phyloP scores from a whole-genome alignment of 306 rosid species.

The Corylus americana region DNA sequence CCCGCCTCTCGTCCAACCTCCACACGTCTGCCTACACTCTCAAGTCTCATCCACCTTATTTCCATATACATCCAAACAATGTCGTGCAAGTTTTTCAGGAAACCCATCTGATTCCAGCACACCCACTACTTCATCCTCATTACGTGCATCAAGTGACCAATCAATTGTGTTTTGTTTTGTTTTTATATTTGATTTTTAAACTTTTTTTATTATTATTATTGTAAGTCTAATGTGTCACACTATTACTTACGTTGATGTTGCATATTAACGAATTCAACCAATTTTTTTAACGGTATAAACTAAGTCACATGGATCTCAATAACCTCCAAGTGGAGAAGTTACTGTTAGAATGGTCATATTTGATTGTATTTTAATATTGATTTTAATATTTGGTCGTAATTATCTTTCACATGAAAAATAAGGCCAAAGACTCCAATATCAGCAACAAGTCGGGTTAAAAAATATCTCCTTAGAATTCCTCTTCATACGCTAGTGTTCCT shows the following conservation, averaged over 20 bases:
- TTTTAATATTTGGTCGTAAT: too few relatives aligned
- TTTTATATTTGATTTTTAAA: too few relatives aligned
- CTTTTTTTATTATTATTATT: too few relatives aligned
- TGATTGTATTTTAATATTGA: too few relatives aligned
- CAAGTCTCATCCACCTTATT: conserved; percentile 24
- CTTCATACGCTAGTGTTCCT: background rate
- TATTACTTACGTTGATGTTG: too few relatives aligned
- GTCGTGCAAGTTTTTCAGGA: conserved; percentile 53
- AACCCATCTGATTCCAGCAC: conserved; percentile 70
- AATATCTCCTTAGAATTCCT: background rate
- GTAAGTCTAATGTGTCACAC: too few relatives aligned
- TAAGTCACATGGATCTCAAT: too few relatives aligned
- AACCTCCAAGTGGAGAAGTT: too few relatives aligned
- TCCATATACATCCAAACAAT: conserved; percentile 65
- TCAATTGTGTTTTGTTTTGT: conserved; percentile 24
- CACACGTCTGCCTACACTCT: conserved; percentile 29
- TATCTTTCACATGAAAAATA: background rate
- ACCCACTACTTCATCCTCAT: conserved; percentile 56
- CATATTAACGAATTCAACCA: too few relatives aligned
- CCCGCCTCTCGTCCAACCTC: conserved; percentile 71
- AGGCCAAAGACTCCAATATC: background rate
- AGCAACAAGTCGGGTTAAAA: background rate
- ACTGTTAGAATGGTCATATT: too few relatives aligned
- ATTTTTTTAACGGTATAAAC: too few relatives aligned
- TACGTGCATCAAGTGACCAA: conserved; percentile 64